Conservation (phyloP, 1,284 basidiomycete genomes). For the Rhodotorula sp. region DNA sequence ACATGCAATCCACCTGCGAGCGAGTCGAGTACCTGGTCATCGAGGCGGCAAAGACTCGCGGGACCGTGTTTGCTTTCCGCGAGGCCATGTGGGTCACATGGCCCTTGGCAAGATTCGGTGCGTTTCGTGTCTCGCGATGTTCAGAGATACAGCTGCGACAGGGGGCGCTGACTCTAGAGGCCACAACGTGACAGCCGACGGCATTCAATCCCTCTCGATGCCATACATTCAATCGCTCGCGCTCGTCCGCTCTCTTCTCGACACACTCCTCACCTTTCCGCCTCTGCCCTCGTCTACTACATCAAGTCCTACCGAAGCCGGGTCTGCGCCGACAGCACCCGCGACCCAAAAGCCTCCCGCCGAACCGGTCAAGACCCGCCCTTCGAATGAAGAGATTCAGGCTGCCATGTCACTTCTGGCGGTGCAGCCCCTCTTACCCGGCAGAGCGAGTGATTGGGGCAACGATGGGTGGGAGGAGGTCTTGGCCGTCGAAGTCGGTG, state of each 20-base stretch:
- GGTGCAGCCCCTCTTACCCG: constrained; percentile 34
- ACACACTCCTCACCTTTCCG: constrained; percentile 34
- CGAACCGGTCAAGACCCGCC: constrained; percentile 5
- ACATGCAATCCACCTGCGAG: constrained; percentile 27
- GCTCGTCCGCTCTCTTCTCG: constrained; percentile 31
- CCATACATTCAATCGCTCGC: constrained; percentile 34
- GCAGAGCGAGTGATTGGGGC: constrained; percentile 17
- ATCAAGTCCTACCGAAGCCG: not conserved
- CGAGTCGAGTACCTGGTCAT: constrained; percentile 35
- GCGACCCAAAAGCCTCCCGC: not conserved
- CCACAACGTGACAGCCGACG: constrained; percentile 21
- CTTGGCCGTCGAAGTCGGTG: constrained; percentile 33
- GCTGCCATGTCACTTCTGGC: constrained; percentile 29
- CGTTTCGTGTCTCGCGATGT: constrained; percentile 6
- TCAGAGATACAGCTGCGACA: too few species aligned
- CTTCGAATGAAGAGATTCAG: constrained; percentile 30
- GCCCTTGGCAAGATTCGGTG: constrained; percentile 41
- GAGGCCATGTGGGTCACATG: constrained; percentile 45
- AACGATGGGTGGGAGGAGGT: constrained; percentile 40
- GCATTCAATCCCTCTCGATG: constrained; percentile 11
- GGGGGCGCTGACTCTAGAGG: not conserved
- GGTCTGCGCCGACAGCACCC: not conserved
- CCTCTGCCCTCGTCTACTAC: constrained; percentile 15
- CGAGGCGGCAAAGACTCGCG: constrained; percentile 37
- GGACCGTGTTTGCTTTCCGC: constrained; percentile 37